A percentile compares a stretch with the other conserved stretches of the same genome.
phyloP scores from a whole-genome alignment of 2,329 filamentous ascomycete genomes.

The Coniochaeta prunicola region DNA sequence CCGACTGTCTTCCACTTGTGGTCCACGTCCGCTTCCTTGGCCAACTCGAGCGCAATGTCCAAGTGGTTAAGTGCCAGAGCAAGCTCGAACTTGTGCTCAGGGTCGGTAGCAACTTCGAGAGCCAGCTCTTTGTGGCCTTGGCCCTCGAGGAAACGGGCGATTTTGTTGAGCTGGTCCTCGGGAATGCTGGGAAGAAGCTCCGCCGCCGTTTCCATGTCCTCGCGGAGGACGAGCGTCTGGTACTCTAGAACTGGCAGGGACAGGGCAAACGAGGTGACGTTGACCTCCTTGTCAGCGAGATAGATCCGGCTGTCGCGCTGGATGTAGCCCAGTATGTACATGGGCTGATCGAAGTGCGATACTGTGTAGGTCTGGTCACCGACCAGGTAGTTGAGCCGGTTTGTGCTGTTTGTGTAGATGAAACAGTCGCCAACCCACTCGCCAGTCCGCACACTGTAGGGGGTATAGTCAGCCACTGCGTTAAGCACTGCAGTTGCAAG shows the following conservation, averaged over 20 bases:
- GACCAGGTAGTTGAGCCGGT: conserved; percentile 94
- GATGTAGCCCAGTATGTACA: conserved; percentile 94
- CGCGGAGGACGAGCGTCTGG: conserved; percentile 89
- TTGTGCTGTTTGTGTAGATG: conserved; percentile 96
- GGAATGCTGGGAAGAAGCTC: conserved; percentile 81
- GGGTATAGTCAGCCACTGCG: background rate
- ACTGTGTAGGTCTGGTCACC: conserved; percentile 98
- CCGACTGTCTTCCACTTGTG: conserved; percentile 99
- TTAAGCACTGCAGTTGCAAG: background rate
- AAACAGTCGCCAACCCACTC: conserved; percentile 99
- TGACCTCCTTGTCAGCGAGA: conserved; percentile 90
- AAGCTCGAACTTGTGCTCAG: conserved; percentile 94
- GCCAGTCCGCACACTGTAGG: conserved; percentile 71
- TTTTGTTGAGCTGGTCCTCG: conserved; percentile 93
- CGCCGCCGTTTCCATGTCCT: conserved; percentile 84
- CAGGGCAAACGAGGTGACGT: conserved; percentile 80
- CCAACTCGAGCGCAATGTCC: conserved; percentile 77
- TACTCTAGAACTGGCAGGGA: conserved; percentile 94
- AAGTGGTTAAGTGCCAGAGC: conserved; percentile 77
- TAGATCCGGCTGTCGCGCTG: conserved; percentile 94
- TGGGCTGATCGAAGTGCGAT: conserved; percentile 89
- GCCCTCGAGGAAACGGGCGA: conserved; percentile 92
- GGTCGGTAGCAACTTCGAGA: conserved; percentile 86
- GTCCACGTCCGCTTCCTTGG: conserved; percentile 75
- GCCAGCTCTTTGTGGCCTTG: conserved; percentile 96